Conservation (phyloP, 306 rosid species). For the Potentilla sterilis region DNA sequence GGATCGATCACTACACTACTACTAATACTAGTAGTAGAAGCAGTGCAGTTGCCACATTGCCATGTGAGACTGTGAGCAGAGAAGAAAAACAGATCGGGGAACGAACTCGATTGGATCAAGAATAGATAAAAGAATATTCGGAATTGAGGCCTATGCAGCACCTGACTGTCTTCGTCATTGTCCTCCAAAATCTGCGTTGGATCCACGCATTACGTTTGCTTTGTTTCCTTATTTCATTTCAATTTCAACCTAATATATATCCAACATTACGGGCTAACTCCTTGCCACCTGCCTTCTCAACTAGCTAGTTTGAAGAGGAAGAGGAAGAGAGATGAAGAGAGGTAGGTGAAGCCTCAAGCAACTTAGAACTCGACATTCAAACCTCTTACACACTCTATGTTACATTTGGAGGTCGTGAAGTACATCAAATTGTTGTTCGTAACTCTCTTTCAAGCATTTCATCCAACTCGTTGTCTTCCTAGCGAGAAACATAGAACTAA, state of each 20-base stretch:
- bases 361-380: neutral
- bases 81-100: neutral
- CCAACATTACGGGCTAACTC: neutral
- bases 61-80: neutral
- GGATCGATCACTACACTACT: neutral
- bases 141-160: neutral
- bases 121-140: neutral
- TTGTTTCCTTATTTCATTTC: neutral
- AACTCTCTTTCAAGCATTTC: neutral
- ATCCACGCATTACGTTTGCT: neutral
- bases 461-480: too few species aligned
- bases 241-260: neutral
- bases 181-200: slow-evolving; percentile 3
- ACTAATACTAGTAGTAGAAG: neutral
- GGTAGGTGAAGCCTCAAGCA: neutral
- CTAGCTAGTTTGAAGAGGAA: neutral
- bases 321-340: neutral
- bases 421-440: neutral
- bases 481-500: too few species aligned
- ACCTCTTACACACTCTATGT: neutral
- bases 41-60: neutral
- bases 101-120: neutral
- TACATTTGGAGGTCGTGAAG: too few species aligned
- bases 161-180: neutral
- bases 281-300: neutral